Evolutionary conservation across 2,329 filamentous ascomycete species (phyloP), one percentile per base, ranked within the genome.

Genomic region (Didymella keratinophila): DNA sequence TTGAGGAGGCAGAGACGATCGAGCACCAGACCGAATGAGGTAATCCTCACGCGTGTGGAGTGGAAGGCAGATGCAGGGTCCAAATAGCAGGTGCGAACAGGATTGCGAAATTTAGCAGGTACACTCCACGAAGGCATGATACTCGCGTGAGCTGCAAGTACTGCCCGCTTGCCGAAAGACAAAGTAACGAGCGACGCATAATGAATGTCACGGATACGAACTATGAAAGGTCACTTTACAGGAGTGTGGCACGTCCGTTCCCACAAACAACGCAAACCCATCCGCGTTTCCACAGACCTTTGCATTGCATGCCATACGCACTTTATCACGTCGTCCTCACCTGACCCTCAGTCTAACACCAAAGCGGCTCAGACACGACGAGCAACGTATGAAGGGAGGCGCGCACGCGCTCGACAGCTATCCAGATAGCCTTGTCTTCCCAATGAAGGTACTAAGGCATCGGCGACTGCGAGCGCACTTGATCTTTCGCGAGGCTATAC

Each of bases 401-500:
- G 58, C 56, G 60, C 61, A 58, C 54, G 56, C 52, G 57, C 44
- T 52, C 46, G 43, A 34, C 65, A 64, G 63, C 66, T 62, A 69
- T 69, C 66, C 68, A 68, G 65, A 67, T 58, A 53, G 21, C 28
- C 49, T 27, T 32, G 42, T 64, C 28, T 66, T 63, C 61, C 61
- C 63, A 57, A 56, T 50, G 52, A 56, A 55, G 58, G 42, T 70
- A 67, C 67, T 67, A 59, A 49, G 55, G 37, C 39, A 64, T 65
- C 68, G 71, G 73, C 71, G 70, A 72, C 69, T 64, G 64, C 47
- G 50, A 45, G 41, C 50, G 53, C 63, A 66, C 52, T 67, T 82
- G 76, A 68, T 75, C 34, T 83, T 69, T 78, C 81, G 81, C 80
- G 77, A 78, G 78, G 76, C 78, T 75, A 81, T 83, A 83, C 81